Percentiles rank a stretch among this genome's conserved stretches.
These are phyloP conservation scores for Emericellopsis atlantica DNA, from an alignment of 2,329 filamentous ascomycete species.

Conservation along the genomic window DNA sequence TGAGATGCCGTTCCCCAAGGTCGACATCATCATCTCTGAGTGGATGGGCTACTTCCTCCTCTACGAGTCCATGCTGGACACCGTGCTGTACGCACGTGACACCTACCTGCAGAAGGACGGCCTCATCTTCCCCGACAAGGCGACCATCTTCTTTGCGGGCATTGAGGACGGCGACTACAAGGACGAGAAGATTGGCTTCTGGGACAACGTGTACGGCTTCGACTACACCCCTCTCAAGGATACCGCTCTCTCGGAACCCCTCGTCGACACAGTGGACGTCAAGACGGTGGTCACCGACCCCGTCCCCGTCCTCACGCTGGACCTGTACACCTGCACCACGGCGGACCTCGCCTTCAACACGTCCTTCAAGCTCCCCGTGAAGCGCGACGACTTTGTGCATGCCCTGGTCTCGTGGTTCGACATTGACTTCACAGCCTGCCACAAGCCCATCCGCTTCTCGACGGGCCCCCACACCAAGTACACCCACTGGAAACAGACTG, in stretches of 20 bases:
- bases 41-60: conserved; percentile 99
- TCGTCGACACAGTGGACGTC: conserved; percentile 95
- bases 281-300: conserved; percentile 96
- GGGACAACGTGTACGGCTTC: conserved; percentile 98
- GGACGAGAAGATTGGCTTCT: conserved; percentile 99
- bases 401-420: conserved; percentile 98
- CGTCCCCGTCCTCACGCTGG: conserved; percentile 69
- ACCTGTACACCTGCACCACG: conserved; percentile 81
- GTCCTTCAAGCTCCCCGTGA: conserved; percentile 62
- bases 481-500: conserved; percentile 99
- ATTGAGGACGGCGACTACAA: conserved; percentile 99
- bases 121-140: conserved; percentile 97
- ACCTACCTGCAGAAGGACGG: conserved; percentile 77
- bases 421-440: conserved; percentile 95
- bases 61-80: conserved; percentile 98
- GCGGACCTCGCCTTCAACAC: conserved; percentile 74
- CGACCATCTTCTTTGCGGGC: conserved; percentile 89
- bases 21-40: conserved; percentile 99
- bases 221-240: conserved; percentile 90
- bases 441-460: conserved; percentile 94
- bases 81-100: conserved; percentile 91
- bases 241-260: conserved; percentile 85
- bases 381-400: conserved; percentile 90
- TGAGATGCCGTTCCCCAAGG: conserved; percentile 79
- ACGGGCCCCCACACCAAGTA: conserved; percentile 98